Conservation (phyloP, 2,329 filamentous ascomycete species). For the Apiospora koreana region DNA sequence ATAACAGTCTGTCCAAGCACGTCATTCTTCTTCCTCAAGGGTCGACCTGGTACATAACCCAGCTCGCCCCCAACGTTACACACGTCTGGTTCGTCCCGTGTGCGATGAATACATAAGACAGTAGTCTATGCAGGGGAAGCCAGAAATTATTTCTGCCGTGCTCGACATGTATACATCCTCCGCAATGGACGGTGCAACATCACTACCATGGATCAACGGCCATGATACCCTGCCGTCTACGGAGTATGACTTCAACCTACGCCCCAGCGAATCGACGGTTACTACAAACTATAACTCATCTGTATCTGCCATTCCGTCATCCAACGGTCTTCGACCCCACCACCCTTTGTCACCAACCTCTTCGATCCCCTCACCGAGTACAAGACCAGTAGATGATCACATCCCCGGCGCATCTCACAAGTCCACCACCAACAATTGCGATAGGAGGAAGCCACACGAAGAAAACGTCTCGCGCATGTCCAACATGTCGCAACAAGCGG, state of each 20-base stretch:
- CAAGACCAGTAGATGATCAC: slow-evolving; percentile 18
- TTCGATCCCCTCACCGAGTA: slow-evolving; percentile 17
- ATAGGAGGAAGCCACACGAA: slow-evolving; percentile 51
- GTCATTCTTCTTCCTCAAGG: background rate
- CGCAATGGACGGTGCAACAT: background rate
- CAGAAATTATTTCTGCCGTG: background rate
- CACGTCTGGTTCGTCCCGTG: background rate
- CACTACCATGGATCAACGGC: slow-evolving; percentile 3
- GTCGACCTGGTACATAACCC: background rate
- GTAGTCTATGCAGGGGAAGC: background rate
- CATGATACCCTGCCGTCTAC: background rate
- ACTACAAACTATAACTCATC: background rate
- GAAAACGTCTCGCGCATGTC: slow-evolving; percentile 50
- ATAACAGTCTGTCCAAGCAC: background rate
- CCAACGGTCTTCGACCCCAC: background rate
- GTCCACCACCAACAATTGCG: slow-evolving; percentile 47
- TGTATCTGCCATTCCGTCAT: background rate
- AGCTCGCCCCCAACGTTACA: background rate
- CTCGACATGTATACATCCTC: background rate
- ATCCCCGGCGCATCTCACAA: slow-evolving; percentile 14
- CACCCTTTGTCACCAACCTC: slow-evolving; percentile 14
- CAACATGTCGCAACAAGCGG: slow-evolving; percentile 65
- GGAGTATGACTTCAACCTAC: background rate
- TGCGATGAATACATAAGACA: slow-evolving; percentile 4
- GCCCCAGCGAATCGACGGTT: background rate